Percentiles rank a stretch among this genome's conserved stretches.
Evolutionary conservation across 2,329 filamentous ascomycete genomes (phyloP).

Genomic region (Cercospora janseana): DNA sequence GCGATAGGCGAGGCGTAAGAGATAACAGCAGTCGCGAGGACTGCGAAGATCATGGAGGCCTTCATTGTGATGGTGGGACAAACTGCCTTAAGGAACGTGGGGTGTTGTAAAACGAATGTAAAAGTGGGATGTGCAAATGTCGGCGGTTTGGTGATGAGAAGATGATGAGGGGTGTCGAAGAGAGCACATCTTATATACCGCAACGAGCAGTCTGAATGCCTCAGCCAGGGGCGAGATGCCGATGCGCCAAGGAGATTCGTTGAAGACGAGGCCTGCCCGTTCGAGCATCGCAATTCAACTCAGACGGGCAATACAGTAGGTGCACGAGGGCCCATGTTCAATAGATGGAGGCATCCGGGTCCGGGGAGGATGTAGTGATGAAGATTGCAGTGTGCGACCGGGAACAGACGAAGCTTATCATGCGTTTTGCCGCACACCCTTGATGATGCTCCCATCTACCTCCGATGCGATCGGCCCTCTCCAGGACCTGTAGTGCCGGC

Average conservation of each 20-base stretch:
- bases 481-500: background rate
- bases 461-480: too few species aligned
- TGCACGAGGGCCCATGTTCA: slow-evolving; percentile 8
- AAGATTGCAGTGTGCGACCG: background rate
- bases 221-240: slow-evolving; percentile 7
- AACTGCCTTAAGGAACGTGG: slow-evolving; percentile 11
- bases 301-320: slow-evolving; percentile 8
- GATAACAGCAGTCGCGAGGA: slow-evolving; percentile 18
- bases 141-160: slow-evolving; percentile 20
- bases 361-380: slow-evolving; percentile 2
- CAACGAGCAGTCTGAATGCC: slow-evolving; percentile 6
- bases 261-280: slow-evolving; percentile 15
- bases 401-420: background rate
- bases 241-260: slow-evolving; percentile 19
- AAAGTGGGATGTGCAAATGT: slow-evolving; percentile 19
- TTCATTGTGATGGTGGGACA: slow-evolving; percentile 14
- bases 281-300: slow-evolving; percentile 21
- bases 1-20: slow-evolving; percentile 15
- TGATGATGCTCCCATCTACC: too few species aligned
- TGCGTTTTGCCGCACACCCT: too few species aligned
- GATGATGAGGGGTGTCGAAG: background rate
- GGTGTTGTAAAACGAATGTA: slow-evolving; percentile 19
- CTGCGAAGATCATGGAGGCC: slow-evolving; percentile 16
- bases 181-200: slow-evolving; percentile 18
- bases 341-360: slow-evolving; percentile 2